A percentile compares a stretch with the other conserved stretches of the same genome.
Conservation (phyloP, 106 monocot species). For the Cymbidium sinense region DNA sequence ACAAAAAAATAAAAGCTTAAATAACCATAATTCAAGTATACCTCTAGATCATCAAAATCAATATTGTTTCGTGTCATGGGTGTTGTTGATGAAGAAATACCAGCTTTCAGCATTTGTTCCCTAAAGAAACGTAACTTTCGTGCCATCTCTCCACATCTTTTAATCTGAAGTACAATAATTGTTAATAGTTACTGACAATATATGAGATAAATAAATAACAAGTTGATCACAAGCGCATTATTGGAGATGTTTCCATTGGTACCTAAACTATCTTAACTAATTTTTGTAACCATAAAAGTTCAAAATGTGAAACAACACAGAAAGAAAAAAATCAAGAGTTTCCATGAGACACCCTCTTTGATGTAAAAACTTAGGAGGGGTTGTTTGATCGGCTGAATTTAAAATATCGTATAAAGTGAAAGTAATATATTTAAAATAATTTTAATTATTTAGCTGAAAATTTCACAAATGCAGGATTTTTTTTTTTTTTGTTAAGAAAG, state of each 20-base stretch:
- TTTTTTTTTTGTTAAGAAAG: too few relatives aligned
- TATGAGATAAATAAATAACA: background rate
- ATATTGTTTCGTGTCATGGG: constrained; percentile 30
- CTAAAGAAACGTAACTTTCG: constrained; percentile 80
- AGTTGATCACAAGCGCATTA: background rate
- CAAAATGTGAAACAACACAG: background rate
- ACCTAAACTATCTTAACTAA: background rate
- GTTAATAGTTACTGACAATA: background rate
- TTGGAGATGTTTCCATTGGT: background rate
- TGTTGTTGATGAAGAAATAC: constrained; percentile 46
- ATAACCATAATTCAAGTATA: constrained; percentile 14
- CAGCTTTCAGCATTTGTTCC: constrained; percentile 89
- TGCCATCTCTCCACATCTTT: constrained; percentile 97
- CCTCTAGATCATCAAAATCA: constrained; percentile 91
- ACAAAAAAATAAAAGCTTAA: background rate
- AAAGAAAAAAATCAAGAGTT: background rate
- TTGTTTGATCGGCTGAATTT: too few relatives aligned
- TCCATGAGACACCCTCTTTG: background rate
- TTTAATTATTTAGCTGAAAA: too few relatives aligned
- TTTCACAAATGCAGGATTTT: too few relatives aligned
- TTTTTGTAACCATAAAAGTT: background rate
- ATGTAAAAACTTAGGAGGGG: too few relatives aligned
- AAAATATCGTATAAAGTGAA: too few relatives aligned
- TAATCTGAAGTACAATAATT: constrained; percentile 49
- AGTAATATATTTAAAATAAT: too few relatives aligned